Evolutionary conservation across 306 rosid genomes (phyloP), one percentile per base, ranked within the genome.

Genomic region (Glycine latifolia): DNA sequence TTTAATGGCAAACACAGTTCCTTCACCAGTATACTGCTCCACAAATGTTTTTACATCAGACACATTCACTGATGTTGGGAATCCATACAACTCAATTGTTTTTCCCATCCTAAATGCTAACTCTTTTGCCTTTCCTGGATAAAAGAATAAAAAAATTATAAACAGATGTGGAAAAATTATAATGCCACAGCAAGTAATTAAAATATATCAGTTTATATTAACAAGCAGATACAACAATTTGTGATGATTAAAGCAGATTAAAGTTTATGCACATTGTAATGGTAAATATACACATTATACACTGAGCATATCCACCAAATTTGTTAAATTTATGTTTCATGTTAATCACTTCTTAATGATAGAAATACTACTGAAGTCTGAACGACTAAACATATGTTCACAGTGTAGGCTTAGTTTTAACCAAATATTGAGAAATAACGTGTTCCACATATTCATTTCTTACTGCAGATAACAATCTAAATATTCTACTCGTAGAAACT

Each of bases 71-170:
- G 10, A 2, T 7, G 60, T 9, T 76, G 94, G 89, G 84, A 95
- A 92, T 85, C 97, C 98, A 71, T 59, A 75, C 78, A 95, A 68
- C 77, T 78, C 87, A 82, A 92, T 70, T 33, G 97, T 92, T 85
- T 78, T 90, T 61, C 94, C 91, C 97, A 92, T 92, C 65, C 47
- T 39, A 60, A 48, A 67, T 61, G 55, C 49, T 12, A 75, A 69
- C 35, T 75, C 84, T 61, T 47, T 17, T 33, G 14, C 10, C 46
- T 78, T 68, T 68, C 82, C 89, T 82, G 71, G 14, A 79, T 11
- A 61, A 33, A 15, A 79, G 53, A 46, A 37, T 0, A 37, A 75
- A 66, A 5, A 73, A 49, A 37, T n/a, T 16, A 35, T 8, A 15
- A 66, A 16, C 39, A 8, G 5, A 8, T 7, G 49, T 5, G 60